Conservation (phyloP, 2,329 filamentous ascomycete species). For the Capronia americana region DNA sequence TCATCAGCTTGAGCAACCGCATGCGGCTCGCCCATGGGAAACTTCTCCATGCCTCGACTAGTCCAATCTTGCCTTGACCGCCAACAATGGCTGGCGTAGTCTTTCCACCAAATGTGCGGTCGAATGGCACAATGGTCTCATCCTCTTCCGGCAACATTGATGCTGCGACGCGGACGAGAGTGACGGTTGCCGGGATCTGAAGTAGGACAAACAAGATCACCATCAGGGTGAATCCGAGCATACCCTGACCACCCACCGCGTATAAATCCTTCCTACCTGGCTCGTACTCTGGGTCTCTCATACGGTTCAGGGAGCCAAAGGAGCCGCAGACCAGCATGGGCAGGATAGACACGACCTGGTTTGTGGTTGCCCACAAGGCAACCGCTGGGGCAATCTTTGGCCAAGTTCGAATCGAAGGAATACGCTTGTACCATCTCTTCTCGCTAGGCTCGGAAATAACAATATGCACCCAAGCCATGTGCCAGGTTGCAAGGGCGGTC, state of each 20-base stretch:
- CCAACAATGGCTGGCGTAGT: constrained; percentile 76
- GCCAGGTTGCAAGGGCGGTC: constrained; percentile 69
- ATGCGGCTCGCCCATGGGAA: constrained; percentile 76
- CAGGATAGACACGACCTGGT: constrained; percentile 53
- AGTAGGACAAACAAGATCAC: constrained; percentile 64
- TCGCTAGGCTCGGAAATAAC: constrained; percentile 74
- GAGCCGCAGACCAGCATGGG: constrained; percentile 53
- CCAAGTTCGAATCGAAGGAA: constrained; percentile 71
- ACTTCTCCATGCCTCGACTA: constrained; percentile 78
- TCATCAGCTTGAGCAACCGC: constrained; percentile 75
- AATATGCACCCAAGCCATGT: constrained; percentile 83
- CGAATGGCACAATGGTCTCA: constrained; percentile 86
- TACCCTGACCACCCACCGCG: constrained; percentile 48
- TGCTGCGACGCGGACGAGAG: constrained; percentile 82
- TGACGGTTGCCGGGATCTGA: constrained; percentile 76
- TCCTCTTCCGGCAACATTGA: constrained; percentile 81
- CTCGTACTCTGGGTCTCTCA: constrained; percentile 42
- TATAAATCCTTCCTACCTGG: constrained; percentile 46
- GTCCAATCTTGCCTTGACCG: constrained; percentile 72
- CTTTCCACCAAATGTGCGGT: constrained; percentile 81
- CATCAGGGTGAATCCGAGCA: constrained; percentile 55
- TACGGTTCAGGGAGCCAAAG: constrained; percentile 56
- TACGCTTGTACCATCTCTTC: constrained; percentile 70
- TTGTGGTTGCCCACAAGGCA: constrained; percentile 65
- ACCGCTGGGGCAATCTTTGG: constrained; percentile 73